phyloP scores from a whole-genome alignment of 768 basidiomycete genomes.

The Tephrocybe sp. region DNA sequence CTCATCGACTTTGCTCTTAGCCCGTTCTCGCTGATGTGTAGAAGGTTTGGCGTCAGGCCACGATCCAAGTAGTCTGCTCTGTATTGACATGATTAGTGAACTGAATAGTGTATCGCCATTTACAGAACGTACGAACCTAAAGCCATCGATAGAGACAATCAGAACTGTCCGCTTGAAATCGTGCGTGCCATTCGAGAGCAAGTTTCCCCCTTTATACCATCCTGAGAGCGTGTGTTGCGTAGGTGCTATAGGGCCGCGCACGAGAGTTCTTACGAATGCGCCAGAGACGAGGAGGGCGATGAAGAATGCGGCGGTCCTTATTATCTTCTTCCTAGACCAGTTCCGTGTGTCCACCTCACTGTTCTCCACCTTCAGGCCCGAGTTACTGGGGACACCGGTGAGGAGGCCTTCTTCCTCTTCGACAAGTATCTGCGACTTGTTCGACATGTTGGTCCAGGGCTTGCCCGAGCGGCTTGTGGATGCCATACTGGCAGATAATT shows the following conservation, averaged over 20 bases:
- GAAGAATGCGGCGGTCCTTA: conserved; percentile 35
- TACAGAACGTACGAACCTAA: conserved; percentile 48
- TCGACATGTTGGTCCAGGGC: conserved; percentile 3
- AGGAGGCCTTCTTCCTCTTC: conserved; percentile 45
- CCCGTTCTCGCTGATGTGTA: conserved; percentile 79
- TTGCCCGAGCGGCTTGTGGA: conserved; percentile 9
- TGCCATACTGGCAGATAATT: conserved; percentile 11
- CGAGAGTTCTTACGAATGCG: conserved; percentile 36
- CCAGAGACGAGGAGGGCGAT: conserved; percentile 45
- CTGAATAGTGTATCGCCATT: background rate
- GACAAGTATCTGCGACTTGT: conserved; percentile 10
- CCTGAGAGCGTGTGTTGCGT: conserved; percentile 24
- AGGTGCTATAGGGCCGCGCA: conserved; percentile 26
- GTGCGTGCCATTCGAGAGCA: conserved; percentile 81
- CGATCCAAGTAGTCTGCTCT: conserved; percentile 89
- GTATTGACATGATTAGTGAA: conserved; percentile 11
- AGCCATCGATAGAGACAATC: conserved; percentile 85
- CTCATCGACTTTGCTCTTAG: conserved; percentile 85
- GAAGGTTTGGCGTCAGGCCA: conserved; percentile 80
- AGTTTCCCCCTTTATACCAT: conserved; percentile 37
- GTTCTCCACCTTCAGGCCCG: conserved; percentile 24
- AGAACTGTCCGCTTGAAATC: conserved; percentile 79
- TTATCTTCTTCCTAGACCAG: conserved; percentile 41
- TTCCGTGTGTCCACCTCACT: conserved; percentile 19
- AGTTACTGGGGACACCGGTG: conserved; percentile 20